Evolutionary conservation across 495 filamentous ascomycete genomes (phyloP).

Genomic region (Aspergillus sparsus): DNA sequence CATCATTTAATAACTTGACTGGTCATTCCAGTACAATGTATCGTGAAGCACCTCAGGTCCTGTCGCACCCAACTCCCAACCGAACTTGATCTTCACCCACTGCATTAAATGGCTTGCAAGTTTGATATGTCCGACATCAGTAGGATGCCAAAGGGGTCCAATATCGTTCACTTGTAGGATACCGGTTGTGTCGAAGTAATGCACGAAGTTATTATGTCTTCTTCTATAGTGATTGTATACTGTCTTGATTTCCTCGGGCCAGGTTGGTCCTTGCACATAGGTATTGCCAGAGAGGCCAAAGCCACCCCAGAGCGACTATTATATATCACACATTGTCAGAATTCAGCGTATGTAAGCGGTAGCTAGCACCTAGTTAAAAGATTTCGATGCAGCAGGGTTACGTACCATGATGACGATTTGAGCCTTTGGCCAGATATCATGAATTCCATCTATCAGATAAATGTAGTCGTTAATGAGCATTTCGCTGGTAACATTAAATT

Average conservation of each 20-base stretch:
- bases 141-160: slow-evolving; percentile 61
- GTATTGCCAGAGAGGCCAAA: slow-evolving; percentile 56
- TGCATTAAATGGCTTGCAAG: slow-evolving; percentile 65
- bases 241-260: slow-evolving; percentile 54
- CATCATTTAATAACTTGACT: slow-evolving; percentile 42
- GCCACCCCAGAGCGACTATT: slow-evolving; percentile 61
- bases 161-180: slow-evolving; percentile 72
- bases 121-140: slow-evolving; percentile 68
- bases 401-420: slow-evolving; percentile 64
- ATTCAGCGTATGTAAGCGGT: not conserved
- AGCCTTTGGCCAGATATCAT: slow-evolving; percentile 61
- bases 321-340: not conserved
- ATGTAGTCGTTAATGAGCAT: slow-evolving; percentile 58
- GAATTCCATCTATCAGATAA: slow-evolving; percentile 60
- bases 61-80: slow-evolving; percentile 60
- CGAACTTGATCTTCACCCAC: slow-evolving; percentile 53
- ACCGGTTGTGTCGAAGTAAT: slow-evolving; percentile 67
- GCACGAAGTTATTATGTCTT: slow-evolving; percentile 52
- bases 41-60: slow-evolving; percentile 63
- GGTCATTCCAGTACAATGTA: slow-evolving; percentile 63
- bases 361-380: too few species aligned
- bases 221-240: slow-evolving; percentile 58
- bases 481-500: slow-evolving; percentile 57
- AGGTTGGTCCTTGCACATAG: slow-evolving; percentile 50
- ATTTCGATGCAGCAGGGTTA: not conserved